Evolutionary conservation across 805 yeast species (phyloP).

Genomic region (Candida ovalis): DNA sequence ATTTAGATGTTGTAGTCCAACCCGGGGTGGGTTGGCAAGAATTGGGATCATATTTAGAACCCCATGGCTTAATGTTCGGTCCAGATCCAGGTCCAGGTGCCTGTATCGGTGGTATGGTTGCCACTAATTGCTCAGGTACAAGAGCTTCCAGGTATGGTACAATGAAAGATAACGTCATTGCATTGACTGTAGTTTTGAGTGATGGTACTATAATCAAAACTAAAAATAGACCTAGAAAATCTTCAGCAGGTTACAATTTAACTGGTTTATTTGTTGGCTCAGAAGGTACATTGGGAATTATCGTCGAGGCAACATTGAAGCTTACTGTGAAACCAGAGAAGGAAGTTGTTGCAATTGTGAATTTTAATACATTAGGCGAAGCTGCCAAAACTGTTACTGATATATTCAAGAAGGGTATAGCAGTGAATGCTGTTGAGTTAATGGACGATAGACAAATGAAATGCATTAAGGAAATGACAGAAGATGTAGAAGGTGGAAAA

Average conservation of each 20-base stretch:
- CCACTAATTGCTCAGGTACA: constrained; percentile 77
- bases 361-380: constrained; percentile 60
- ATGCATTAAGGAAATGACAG: constrained; percentile 46
- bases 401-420: constrained; percentile 56
- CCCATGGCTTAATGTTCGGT: constrained; percentile 59
- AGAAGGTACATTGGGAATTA: constrained; percentile 74
- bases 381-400: constrained; percentile 68
- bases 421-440: constrained; percentile 68
- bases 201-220: constrained; percentile 80
- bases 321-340: constrained; percentile 59
- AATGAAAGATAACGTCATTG: constrained; percentile 68
- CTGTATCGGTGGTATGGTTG: constrained; percentile 73
- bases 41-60: constrained; percentile 47
- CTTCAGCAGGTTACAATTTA: constrained; percentile 76
- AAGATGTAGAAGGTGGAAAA: constrained; percentile 22
- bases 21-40: constrained; percentile 83
- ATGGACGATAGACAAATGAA: constrained; percentile 68
- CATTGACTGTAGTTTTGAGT: constrained; percentile 69
- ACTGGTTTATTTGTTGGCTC: constrained; percentile 69
- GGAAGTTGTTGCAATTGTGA: constrained; percentile 65
- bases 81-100: constrained; percentile 84
- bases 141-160: constrained; percentile 79
- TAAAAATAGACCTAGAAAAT: constrained; percentile 67
- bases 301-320: constrained; percentile 70
- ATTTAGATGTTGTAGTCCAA: constrained; percentile 69